Evolutionary conservation across 2,329 filamentous ascomycete genomes (phyloP).

Genomic region (Trichophyton schoenleinii): DNA sequence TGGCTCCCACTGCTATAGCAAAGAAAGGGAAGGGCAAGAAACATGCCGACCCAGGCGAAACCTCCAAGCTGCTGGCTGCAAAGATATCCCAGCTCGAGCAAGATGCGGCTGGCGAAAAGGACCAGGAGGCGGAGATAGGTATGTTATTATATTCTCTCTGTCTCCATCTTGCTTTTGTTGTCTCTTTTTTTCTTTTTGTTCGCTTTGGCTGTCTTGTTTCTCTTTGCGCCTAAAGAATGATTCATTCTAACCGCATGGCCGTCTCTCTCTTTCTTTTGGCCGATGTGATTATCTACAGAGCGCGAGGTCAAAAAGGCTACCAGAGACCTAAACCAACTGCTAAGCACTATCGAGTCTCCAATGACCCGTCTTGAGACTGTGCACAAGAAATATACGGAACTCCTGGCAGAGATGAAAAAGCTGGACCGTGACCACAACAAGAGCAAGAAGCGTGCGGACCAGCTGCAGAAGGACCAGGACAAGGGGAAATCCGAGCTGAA

Average conservation of each 20-base stretch:
- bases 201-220: too few relatives aligned
- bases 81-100: slow-evolving; percentile 93
- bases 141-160: slow-evolving; percentile 28
- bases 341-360: slow-evolving; percentile 78
- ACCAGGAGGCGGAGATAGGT: slow-evolving; percentile 94
- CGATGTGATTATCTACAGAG: slow-evolving; percentile 43
- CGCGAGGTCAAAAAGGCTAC: slow-evolving; percentile 90
- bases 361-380: slow-evolving; percentile 84
- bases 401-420: slow-evolving; percentile 89
- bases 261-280: slow-evolving; percentile 20
- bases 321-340: slow-evolving; percentile 73
- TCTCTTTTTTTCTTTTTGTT: not conserved
- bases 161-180: not conserved
- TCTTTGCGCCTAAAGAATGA: slow-evolving; percentile 13
- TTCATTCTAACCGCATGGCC: slow-evolving; percentile 7
- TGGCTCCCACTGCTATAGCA: slow-evolving; percentile 40
- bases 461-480: slow-evolving; percentile 93
- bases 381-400: slow-evolving; percentile 79
- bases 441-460: slow-evolving; percentile 89
- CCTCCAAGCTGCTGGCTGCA: slow-evolving; percentile 78
- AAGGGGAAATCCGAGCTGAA: slow-evolving; percentile 74
- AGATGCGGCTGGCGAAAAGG: slow-evolving; percentile 84
- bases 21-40: slow-evolving; percentile 84
- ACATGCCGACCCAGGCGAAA: slow-evolving; percentile 70
- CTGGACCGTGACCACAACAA: slow-evolving; percentile 88